phyloP scores from a whole-genome alignment of 192 early-diverging fungal species.

The Coemansia sp. region DNA sequence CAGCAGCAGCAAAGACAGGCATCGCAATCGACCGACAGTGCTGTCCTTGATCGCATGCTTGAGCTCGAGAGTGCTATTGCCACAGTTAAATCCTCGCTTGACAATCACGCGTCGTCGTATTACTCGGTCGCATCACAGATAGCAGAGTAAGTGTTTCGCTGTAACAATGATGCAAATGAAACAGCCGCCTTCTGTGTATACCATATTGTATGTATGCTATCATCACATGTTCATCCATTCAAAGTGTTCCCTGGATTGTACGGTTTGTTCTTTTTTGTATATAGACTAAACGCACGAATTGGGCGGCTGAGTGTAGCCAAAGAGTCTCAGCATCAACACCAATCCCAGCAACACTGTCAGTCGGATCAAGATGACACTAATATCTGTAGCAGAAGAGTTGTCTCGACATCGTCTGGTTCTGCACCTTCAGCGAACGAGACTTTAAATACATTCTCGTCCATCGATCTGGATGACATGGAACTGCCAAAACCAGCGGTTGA shows the following conservation, averaged over 20 bases:
- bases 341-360: neutral
- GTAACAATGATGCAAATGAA: no score
- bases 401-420: neutral
- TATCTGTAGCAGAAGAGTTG: no score
- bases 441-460: neutral
- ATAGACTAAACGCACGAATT: conserved; percentile 44
- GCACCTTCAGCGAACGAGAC: neutral
- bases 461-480: neutral
- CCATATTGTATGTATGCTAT: no score
- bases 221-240: no score
- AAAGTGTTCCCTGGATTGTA: neutral
- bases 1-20: neutral
- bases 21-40: conserved; percentile 4
- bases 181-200: neutral
- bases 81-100: conserved; percentile 42
- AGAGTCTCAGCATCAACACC: neutral
- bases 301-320: conserved; percentile 17
- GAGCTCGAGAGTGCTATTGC: conserved; percentile 41
- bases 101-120: conserved; percentile 48
- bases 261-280: neutral
- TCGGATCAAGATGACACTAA: neutral
- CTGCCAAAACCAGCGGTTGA: neutral
- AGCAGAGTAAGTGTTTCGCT: conserved; percentile 36
- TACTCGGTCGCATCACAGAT: conserved; percentile 53
- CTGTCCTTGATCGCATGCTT: conserved; percentile 33